These are phyloP conservation scores for Ceratobasidium sp. DNA, from an alignment of 1,284 basidiomycete genomes.

Conservation along the genomic window DNA sequence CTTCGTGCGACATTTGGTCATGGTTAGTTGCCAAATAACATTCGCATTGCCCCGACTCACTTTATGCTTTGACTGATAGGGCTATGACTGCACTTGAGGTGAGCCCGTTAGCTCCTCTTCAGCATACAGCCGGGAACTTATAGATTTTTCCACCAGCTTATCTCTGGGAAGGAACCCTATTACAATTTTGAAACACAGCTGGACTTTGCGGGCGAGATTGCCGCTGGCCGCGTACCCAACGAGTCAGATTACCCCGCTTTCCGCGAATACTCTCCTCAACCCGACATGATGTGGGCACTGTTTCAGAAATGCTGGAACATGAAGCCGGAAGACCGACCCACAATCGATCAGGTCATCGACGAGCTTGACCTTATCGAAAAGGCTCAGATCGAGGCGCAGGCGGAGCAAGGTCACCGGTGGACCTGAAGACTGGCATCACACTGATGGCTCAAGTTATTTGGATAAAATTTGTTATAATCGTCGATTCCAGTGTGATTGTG, in stretches of 20 bases:
- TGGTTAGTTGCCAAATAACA: constrained; percentile 7
- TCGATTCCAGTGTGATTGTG: no score
- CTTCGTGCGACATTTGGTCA: constrained; percentile 39
- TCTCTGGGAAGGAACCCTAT: constrained; percentile 6
- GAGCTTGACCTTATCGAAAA: constrained; percentile 20
- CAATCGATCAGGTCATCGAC: constrained; percentile 24
- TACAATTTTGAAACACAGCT: neutral
- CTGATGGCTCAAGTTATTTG: no score
- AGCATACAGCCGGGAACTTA: neutral
- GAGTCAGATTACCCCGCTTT: constrained; percentile 20
- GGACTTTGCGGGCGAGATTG: neutral
- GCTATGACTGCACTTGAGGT: constrained; percentile 35
- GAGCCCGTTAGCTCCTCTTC: neutral
- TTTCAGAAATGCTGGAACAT: constrained; percentile 35
- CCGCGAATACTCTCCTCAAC: constrained; percentile 21
- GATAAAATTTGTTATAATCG: no score
- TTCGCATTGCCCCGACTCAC: neutral
- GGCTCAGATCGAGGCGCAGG: neutral
- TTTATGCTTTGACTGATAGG: neutral
- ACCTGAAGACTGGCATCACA: neutral
- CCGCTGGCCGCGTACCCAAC: neutral
- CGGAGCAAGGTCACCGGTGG: neutral
- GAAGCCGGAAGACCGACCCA: constrained; percentile 20
- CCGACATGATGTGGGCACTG: constrained; percentile 24
- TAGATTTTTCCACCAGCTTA: neutral